phyloP scores from a whole-genome alignment of 305 asterid genomes.

The Plantago lanceolata region DNA sequence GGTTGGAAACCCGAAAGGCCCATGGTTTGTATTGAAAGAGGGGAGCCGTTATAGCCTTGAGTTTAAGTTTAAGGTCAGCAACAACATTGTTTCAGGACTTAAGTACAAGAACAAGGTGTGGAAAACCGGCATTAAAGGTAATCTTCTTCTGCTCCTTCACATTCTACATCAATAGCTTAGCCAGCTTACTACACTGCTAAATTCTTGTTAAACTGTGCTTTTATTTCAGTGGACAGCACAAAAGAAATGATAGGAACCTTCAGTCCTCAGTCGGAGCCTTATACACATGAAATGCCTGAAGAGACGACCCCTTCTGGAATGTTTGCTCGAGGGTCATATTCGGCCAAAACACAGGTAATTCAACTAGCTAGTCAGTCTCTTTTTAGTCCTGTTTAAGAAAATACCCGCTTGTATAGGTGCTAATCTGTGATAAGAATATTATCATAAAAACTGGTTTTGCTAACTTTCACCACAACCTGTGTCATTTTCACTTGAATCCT shows the following conservation, averaged over 20 bases:
- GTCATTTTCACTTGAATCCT: no score
- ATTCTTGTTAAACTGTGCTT: background rate
- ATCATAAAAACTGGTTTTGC: no score
- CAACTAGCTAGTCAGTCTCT: background rate
- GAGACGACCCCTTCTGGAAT: slow-evolving; percentile 78
- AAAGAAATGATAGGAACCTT: slow-evolving; percentile 85
- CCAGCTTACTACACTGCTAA: background rate
- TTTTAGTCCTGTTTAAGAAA: no score
- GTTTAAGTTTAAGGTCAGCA: slow-evolving; percentile 78
- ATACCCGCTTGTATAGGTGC: no score
- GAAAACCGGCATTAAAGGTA: slow-evolving; percentile 74
- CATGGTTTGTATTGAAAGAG: slow-evolving; percentile 90
- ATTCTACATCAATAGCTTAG: background rate
- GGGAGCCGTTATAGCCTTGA: slow-evolving; percentile 78
- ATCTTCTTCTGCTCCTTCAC: slow-evolving; percentile 7
- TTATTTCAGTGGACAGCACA: slow-evolving; percentile 56
- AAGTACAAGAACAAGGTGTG: slow-evolving; percentile 82
- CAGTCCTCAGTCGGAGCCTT: slow-evolving; percentile 74
- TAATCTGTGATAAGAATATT: no score
- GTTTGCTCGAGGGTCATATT: slow-evolving; percentile 72
- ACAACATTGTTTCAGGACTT: slow-evolving; percentile 91
- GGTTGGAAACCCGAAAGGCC: slow-evolving; percentile 66
- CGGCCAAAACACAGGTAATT: slow-evolving; percentile 70
- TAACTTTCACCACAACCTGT: no score
- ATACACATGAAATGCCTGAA: slow-evolving; percentile 72